Evolutionary conservation across 768 basidiomycete species (phyloP).

Genomic region (Psilocybe cyanescens): DNA sequence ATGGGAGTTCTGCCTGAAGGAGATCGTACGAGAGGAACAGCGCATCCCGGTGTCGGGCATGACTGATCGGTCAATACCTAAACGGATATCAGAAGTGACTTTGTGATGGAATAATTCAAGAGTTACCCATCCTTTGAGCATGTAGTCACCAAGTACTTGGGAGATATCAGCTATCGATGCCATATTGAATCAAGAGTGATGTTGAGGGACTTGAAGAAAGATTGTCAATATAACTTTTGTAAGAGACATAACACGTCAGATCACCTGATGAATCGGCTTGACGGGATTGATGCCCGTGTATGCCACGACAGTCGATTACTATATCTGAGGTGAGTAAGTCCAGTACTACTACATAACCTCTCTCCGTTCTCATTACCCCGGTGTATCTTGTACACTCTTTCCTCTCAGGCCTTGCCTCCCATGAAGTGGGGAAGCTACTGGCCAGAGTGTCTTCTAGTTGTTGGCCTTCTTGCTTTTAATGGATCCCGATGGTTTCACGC

Average conservation of each 20-base stretch:
- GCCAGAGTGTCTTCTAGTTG: conserved; percentile 50
- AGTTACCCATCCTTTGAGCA: conserved; percentile 80
- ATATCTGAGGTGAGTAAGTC: neutral
- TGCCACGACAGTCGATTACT: conserved; percentile 34
- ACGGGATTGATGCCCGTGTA: neutral
- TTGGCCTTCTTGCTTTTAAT: conserved; percentile 41
- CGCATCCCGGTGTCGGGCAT: conserved; percentile 60
- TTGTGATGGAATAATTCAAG: neutral
- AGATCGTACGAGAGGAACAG: conserved; percentile 76
- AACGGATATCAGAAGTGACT: neutral
- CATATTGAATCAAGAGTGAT: conserved; percentile 36
- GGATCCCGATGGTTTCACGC: conserved; percentile 33
- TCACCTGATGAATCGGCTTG: conserved; percentile 22
- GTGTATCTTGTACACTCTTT: neutral
- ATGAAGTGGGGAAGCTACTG: conserved; percentile 59
- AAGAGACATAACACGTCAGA: conserved; percentile 10
- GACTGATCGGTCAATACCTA: conserved; percentile 69
- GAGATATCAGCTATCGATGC: conserved; percentile 59
- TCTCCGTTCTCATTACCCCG: conserved; percentile 5
- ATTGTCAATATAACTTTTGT: neutral
- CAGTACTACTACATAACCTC: neutral
- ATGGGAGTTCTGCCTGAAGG: conserved; percentile 52
- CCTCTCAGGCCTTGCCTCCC: conserved; percentile 22
- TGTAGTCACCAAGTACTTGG: conserved; percentile 65
- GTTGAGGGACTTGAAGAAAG: neutral